Conservation (phyloP, 1,139 yeast species). For the Kodamaea sp. region DNA sequence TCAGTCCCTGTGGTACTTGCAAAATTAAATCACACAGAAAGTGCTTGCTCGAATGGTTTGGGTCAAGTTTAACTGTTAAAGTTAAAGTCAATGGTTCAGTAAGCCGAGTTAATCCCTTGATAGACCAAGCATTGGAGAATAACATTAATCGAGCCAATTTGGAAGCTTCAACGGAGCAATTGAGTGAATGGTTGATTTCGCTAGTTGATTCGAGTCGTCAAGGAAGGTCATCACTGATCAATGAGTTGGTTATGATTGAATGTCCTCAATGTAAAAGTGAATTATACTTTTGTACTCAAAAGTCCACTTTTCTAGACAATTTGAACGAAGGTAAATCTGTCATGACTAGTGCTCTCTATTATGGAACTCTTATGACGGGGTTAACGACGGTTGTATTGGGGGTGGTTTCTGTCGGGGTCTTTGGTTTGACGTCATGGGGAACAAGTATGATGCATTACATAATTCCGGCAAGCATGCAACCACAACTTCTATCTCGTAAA, state of each 20-base stretch:
- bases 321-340: conserved; percentile 19
- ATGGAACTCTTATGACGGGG: conserved; percentile 35
- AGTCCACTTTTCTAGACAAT: conserved; percentile 27
- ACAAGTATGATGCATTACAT: conserved; percentile 37
- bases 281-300: conserved; percentile 33
- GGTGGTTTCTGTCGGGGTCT: conserved; percentile 39
- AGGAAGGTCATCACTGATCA: too few species aligned
- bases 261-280: conserved; percentile 46
- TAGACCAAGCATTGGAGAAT: neutral
- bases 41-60: conserved; percentile 45
- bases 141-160: too few species aligned
- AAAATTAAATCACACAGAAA: conserved; percentile 36
- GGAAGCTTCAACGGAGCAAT: too few species aligned
- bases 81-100: neutral
- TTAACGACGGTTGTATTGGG: conserved; percentile 43
- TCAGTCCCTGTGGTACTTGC: conserved; percentile 43
- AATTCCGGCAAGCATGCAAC: conserved; percentile 28
- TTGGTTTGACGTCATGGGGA: conserved; percentile 42
- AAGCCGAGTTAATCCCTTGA: too few species aligned
- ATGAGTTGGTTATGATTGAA: conserved; percentile 20
- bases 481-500: conserved; percentile 9
- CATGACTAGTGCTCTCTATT: conserved; percentile 26
- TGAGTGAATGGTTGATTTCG: too few species aligned
- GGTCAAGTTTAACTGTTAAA: conserved; percentile 33
- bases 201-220: too few species aligned